Evolutionary conservation across 2,329 filamentous ascomycete genomes (phyloP).

Genomic region (Stagonosporopsis vannaccii): DNA sequence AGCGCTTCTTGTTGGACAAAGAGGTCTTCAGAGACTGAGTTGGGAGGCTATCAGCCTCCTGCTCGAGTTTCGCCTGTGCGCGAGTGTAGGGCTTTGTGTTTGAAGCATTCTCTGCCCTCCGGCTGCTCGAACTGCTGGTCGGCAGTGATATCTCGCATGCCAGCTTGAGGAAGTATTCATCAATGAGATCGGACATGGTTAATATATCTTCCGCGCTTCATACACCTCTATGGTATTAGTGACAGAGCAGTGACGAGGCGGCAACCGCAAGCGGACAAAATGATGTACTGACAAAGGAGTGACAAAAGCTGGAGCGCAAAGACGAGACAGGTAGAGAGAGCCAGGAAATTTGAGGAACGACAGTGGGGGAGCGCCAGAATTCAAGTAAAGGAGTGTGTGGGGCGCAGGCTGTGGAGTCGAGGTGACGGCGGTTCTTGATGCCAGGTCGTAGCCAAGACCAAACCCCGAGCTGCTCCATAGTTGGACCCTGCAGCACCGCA

Average conservation of each 20-base stretch:
- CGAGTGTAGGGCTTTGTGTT: conserved; percentile 2
- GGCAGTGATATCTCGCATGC: conserved; percentile 21
- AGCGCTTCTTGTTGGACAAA: conserved; percentile 16
- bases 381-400: conserved; percentile 4
- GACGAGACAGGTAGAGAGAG: not conserved
- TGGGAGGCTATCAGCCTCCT: not conserved
- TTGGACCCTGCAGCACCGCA: not conserved
- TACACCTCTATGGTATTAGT: not conserved
- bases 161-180: conserved; percentile 15
- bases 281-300: not conserved
- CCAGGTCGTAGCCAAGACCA: conserved; percentile 6
- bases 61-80: conserved; percentile 6
- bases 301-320: not conserved
- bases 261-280: conserved; percentile 2
- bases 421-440: conserved; percentile 11
- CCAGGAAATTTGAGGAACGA: not conserved
- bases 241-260: not conserved
- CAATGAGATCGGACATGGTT: conserved; percentile 10
- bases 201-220: not conserved
- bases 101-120: not conserved
- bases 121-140: not conserved
- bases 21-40: too few species aligned
- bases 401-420: not conserved
- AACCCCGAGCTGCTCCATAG: conserved; percentile 2
- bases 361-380: not conserved